Evolutionary conservation across 768 basidiomycete genomes (phyloP).

Genomic region (Calocybe gangraenosa): DNA sequence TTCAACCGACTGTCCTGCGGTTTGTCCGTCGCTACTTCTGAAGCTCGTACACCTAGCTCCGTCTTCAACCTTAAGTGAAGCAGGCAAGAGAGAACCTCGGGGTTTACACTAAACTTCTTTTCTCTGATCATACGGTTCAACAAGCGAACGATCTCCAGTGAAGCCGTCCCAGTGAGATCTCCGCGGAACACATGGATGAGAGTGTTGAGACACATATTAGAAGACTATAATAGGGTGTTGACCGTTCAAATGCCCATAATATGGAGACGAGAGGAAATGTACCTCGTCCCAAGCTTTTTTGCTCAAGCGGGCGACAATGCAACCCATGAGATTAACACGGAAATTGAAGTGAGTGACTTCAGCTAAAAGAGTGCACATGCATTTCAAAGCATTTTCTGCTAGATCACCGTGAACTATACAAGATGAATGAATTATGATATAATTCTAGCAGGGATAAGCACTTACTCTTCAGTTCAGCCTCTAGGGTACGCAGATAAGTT

Average conservation of each 20-base stretch:
- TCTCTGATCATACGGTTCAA: conserved; percentile 97
- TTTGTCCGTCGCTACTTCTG: conserved; percentile 62
- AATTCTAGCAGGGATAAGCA: not conserved
- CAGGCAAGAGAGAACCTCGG: conserved; percentile 82
- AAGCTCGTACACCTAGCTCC: conserved; percentile 79
- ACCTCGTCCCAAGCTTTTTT: conserved; percentile 89
- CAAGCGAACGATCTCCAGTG: conserved; percentile 85
- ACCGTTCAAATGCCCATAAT: conserved; percentile 1
- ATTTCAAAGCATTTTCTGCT: conserved; percentile 67
- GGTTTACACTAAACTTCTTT: conserved; percentile 83
- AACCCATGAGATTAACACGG: conserved; percentile 85
- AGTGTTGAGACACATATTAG: conserved; percentile 79
- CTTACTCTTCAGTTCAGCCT: conserved; percentile 83
- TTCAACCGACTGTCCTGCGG: conserved; percentile 37
- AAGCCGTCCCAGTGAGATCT: conserved; percentile 76
- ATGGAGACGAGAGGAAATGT: conserved; percentile 21
- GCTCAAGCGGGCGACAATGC: conserved; percentile 78
- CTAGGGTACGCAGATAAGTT: conserved; percentile 78
- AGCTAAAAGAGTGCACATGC: conserved; percentile 81
- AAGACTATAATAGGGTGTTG: conserved; percentile 47
- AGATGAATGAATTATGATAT: conserved; percentile 6
- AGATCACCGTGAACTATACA: conserved; percentile 59
- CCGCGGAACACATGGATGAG: conserved; percentile 78
- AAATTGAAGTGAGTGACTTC: conserved; percentile 97
- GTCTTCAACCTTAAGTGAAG: conserved; percentile 82